A percentile compares a stretch with the other conserved stretches of the same genome.
Evolutionary conservation across 805 yeast species (phyloP).

Genomic region (Yarrowia sp.): DNA sequence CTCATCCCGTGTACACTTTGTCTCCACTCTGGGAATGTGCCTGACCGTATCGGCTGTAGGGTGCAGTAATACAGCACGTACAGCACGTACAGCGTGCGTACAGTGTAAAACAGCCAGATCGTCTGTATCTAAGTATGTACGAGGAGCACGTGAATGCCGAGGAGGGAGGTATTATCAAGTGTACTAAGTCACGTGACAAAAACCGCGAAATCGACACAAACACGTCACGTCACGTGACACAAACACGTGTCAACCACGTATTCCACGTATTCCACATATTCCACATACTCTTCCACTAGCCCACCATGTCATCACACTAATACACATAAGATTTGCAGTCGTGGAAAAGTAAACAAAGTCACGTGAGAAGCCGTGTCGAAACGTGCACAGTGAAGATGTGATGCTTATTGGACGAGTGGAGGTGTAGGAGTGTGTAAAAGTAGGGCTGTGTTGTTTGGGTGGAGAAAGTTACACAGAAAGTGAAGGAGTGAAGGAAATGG

Average conservation of each 20-base stretch:
- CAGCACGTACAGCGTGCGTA: neutral
- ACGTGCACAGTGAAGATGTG: too few relatives aligned
- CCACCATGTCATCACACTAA: slow-evolving; percentile 21
- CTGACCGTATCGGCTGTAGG: neutral
- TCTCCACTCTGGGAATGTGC: neutral
- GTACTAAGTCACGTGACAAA: neutral
- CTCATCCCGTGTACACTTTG: neutral
- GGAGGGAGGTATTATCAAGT: too few relatives aligned
- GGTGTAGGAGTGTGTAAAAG: too few relatives aligned
- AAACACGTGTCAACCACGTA: neutral
- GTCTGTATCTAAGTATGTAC: too few relatives aligned
- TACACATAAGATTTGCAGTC: neutral
- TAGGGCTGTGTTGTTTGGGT: too few relatives aligned
- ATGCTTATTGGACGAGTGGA: too few relatives aligned
- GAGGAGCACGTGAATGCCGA: neutral
- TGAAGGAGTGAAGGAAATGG: too few relatives aligned
- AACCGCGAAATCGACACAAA: neutral
- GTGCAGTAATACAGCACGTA: neutral
- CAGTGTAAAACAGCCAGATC: neutral
- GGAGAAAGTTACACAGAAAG: too few relatives aligned
- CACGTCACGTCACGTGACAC: neutral
- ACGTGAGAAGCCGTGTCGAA: neutral
- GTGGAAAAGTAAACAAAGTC: slow-evolving; percentile 23
- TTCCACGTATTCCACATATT: too few relatives aligned
- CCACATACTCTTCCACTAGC: neutral